Evolutionary conservation across 2,329 filamentous ascomycete genomes (phyloP).

Genomic region (Aspergillus sclerotialis): DNA sequence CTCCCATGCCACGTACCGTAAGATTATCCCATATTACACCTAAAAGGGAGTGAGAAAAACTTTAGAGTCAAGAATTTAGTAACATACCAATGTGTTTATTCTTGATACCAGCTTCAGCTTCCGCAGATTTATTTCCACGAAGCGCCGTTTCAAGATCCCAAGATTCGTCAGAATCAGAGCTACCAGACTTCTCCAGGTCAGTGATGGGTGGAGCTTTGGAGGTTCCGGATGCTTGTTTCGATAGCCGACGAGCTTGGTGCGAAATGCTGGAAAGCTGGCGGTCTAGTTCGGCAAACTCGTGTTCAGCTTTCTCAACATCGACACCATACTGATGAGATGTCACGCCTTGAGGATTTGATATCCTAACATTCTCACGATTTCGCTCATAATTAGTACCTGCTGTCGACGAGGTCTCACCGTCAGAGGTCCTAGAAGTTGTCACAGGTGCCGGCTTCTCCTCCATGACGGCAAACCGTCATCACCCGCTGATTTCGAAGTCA

Average conservation of each 20-base stretch:
- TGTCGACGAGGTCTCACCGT: no score
- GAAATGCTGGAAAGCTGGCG: conserved; percentile 33
- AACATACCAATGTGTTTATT: conserved; percentile 63
- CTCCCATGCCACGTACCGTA: conserved; percentile 68
- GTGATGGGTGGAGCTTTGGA: conserved; percentile 16
- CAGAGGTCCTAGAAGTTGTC: no score
- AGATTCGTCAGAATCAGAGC: conserved; percentile 43
- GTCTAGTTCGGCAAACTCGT: conserved; percentile 36
- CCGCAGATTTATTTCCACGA: conserved; percentile 63
- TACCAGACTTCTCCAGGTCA: conserved; percentile 53
- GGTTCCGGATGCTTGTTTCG: conserved; percentile 23
- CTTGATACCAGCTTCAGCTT: conserved; percentile 70
- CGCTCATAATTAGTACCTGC: conserved; percentile 26
- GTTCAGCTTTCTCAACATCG: conserved; percentile 40
- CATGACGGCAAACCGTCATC: no score
- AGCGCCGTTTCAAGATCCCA: conserved; percentile 74
- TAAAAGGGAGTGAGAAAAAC: conserved; percentile 6
- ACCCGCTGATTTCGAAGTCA: no score
- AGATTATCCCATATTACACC: conserved; percentile 71
- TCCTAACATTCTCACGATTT: conserved; percentile 22
- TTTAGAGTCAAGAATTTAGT: neutral
- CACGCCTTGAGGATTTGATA: conserved; percentile 24
- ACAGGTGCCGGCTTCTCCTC: no score
- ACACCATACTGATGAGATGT: conserved; percentile 31
- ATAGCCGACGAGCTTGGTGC: conserved; percentile 28